phyloP scores from a whole-genome alignment of 1,284 basidiomycete species.

The Rhodotorula mucilaginosa region DNA sequence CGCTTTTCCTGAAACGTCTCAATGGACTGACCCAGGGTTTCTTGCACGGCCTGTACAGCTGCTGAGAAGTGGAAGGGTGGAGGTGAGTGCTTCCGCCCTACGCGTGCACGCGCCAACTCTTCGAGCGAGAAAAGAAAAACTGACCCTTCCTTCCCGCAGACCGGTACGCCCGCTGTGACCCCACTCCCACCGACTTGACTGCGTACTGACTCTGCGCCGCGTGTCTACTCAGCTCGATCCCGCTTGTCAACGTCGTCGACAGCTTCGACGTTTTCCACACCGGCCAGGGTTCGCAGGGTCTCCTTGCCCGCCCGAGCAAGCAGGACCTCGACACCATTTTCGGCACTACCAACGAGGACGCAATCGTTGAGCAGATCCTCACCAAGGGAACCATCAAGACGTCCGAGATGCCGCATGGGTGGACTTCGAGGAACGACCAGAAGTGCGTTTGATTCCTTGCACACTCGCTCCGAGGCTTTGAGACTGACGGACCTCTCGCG shows the following conservation, averaged over 20 bases:
- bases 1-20: background rate
- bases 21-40: background rate
- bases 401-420: constrained; percentile 12
- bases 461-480: too few relatives aligned
- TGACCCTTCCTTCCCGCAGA: background rate
- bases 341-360: constrained; percentile 46
- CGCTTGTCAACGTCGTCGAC: constrained; percentile 50
- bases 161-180: background rate
- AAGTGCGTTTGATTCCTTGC: constrained; percentile 1
- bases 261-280: constrained; percentile 51
- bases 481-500: background rate
- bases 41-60: constrained; percentile 2
- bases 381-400: constrained; percentile 45
- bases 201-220: background rate
- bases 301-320: constrained; percentile 49
- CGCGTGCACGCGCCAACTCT: accelerated
- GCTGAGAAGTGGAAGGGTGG: constrained; percentile 49
- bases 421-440: constrained; percentile 19
- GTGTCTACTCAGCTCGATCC: constrained; percentile 44
- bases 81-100: constrained; percentile 36
- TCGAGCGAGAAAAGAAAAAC: background rate
- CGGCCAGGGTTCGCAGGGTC: constrained; percentile 49
- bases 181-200: background rate
- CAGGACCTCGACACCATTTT: constrained; percentile 50
- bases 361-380: constrained; percentile 47